A percentile compares a stretch with the other conserved stretches of the same genome.
Evolutionary conservation across 257 asterid species (phyloP).

Genomic region (Solanum clarkiae): DNA sequence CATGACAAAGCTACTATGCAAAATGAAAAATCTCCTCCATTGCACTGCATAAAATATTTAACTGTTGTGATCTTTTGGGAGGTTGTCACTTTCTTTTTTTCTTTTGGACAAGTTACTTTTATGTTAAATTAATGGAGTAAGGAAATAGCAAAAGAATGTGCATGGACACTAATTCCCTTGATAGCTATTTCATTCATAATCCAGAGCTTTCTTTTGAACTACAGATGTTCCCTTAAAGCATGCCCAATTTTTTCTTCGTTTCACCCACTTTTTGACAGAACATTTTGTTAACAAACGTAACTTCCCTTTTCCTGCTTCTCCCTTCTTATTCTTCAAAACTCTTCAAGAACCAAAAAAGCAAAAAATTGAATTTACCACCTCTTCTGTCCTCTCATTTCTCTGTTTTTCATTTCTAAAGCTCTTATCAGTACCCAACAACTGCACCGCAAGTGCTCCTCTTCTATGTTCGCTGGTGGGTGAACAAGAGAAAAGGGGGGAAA

Average conservation of each 20-base stretch:
- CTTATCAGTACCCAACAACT: background rate
- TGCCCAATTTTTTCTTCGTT: background rate
- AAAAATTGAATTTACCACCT: background rate
- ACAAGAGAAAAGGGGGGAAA: background rate
- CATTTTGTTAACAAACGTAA: background rate
- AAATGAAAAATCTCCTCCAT: background rate
- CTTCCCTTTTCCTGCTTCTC: background rate
- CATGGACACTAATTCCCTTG: background rate
- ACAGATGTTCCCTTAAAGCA: background rate
- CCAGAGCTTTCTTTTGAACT: background rate
- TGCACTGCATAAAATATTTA: background rate
- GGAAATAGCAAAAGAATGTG: background rate
- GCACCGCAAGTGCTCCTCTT: background rate
- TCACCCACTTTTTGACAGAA: background rate
- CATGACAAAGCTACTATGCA: background rate
- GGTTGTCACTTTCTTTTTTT: background rate
- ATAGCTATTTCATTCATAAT: background rate
- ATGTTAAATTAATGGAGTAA: background rate
- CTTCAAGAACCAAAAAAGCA: background rate
- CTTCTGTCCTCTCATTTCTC: background rate
- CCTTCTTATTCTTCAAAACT: background rate
- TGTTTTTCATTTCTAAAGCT: background rate
- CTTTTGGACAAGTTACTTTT: background rate
- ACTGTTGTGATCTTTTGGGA: background rate
- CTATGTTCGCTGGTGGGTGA: background rate